Evolutionary conservation across 345 rosid genomes (phyloP).

Genomic region (Gossypium stocksii): DNA sequence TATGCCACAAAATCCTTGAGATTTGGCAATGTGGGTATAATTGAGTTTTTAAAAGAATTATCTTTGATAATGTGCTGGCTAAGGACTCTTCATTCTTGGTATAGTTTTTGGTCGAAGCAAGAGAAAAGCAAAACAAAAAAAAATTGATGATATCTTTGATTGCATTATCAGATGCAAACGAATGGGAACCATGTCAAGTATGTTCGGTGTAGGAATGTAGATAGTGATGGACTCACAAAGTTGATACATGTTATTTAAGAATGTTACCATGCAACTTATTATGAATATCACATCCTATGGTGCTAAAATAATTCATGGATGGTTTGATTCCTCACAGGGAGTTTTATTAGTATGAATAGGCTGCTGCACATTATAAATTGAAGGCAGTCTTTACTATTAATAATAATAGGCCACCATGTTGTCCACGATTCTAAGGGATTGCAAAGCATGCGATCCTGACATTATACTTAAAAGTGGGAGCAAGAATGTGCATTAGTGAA

Average conservation of each 20-base stretch:
- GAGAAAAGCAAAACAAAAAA: not conserved
- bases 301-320: not conserved
- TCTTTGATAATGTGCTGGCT: not conserved
- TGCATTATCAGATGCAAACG: not conserved
- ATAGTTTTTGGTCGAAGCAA: not conserved
- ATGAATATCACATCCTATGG: not conserved
- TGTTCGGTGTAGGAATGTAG: not conserved
- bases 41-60: not conserved
- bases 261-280: not conserved
- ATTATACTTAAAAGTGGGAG: not conserved
- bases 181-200: not conserved
- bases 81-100: not conserved
- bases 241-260: not conserved
- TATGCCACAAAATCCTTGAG: not conserved
- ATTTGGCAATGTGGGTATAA: not conserved
- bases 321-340: not conserved
- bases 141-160: not conserved
- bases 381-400: not conserved
- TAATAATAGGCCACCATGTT: not conserved
- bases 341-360: not conserved
- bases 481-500: not conserved
- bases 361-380: not conserved
- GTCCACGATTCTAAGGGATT: not conserved
- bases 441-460: not conserved
- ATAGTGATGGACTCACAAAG: not conserved